Percentiles rank a stretch among this genome's conserved stretches.
Conservation (phyloP, 805 yeast genomes). For the Schwanniomyces vanrijiae region DNA sequence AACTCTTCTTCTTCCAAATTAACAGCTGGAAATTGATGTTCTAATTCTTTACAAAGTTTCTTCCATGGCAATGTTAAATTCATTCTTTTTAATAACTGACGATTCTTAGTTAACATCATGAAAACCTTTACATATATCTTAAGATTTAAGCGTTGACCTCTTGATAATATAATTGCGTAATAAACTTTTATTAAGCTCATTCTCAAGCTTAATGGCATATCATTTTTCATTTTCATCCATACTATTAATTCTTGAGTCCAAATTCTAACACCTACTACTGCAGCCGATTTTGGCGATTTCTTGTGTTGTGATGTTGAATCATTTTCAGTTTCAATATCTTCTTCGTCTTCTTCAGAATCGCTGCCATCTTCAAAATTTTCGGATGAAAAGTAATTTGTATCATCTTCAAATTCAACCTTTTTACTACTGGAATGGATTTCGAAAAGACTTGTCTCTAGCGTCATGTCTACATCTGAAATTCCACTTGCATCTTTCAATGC, state of each 20-base stretch:
- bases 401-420: constrained; percentile 12
- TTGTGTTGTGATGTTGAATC: constrained; percentile 53
- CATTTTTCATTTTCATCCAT: constrained; percentile 76
- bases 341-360: constrained; percentile 44
- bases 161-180: constrained; percentile 66
- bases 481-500: constrained; percentile 30
- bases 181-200: constrained; percentile 65
- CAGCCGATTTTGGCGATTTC: constrained; percentile 63
- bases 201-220: constrained; percentile 68
- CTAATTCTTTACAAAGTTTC: constrained; percentile 39
- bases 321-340: constrained; percentile 28
- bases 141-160: constrained; percentile 67
- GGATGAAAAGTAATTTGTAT: constrained; percentile 13
- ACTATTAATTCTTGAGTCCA: constrained; percentile 87
- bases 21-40: constrained; percentile 28
- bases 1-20: constrained; percentile 46
- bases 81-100: constrained; percentile 33
- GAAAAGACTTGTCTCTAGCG: constrained; percentile 54
- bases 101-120: constrained; percentile 53
- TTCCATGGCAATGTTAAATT: constrained; percentile 54
- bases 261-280: constrained; percentile 70
- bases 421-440: constrained; percentile 20
- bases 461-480: constrained; percentile 42
- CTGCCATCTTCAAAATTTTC: constrained; percentile 30
- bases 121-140: constrained; percentile 64